Evolutionary conservation across 208 protist genomes (phyloP).

Genomic region (Crithidia thermophila): DNA sequence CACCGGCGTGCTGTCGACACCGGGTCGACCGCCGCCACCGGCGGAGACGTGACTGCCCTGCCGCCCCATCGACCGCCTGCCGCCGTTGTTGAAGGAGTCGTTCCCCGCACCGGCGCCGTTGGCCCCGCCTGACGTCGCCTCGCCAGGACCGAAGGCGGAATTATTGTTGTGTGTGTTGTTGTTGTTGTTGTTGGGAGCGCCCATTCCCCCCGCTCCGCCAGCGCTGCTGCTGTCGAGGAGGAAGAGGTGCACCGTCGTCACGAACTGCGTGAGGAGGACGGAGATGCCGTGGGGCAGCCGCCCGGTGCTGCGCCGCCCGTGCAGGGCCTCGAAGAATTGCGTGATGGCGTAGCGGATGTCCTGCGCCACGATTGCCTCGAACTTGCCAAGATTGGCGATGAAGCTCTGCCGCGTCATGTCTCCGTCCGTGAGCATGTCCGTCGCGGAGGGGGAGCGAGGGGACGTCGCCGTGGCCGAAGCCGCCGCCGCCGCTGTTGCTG

Average conservation of each 20-base stretch:
- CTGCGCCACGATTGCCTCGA: constrained; percentile 85
- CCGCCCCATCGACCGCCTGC: too few relatives aligned
- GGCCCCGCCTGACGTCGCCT: too few relatives aligned
- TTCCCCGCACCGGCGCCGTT: too few relatives aligned
- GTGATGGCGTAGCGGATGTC: constrained; percentile 84
- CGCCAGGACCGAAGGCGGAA: too few relatives aligned
- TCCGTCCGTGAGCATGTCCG: not conserved
- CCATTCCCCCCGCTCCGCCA: not conserved
- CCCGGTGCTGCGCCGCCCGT: constrained; percentile 62
- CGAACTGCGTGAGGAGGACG: constrained; percentile 75
- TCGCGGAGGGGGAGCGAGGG: not conserved
- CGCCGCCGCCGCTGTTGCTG: not conserved
- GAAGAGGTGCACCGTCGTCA: constrained; percentile 78
- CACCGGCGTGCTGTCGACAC: constrained; percentile 1
- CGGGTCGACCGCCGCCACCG: not conserved
- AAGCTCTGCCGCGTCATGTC: constrained; percentile 25
- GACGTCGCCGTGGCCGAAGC: not conserved
- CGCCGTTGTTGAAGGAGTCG: too few relatives aligned
- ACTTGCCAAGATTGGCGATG: constrained; percentile 41
- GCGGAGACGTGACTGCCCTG: not conserved
- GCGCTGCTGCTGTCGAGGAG: constrained; percentile 41
- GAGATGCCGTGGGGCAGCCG: constrained; percentile 83
- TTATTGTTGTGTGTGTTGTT: too few relatives aligned
- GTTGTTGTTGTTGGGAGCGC: not conserved
- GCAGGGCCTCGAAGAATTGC: constrained; percentile 77